Base-by-base conservation (phyloP, 768 basidiomycete genomes). In the Coprinopsis strossmayeri region DNA sequence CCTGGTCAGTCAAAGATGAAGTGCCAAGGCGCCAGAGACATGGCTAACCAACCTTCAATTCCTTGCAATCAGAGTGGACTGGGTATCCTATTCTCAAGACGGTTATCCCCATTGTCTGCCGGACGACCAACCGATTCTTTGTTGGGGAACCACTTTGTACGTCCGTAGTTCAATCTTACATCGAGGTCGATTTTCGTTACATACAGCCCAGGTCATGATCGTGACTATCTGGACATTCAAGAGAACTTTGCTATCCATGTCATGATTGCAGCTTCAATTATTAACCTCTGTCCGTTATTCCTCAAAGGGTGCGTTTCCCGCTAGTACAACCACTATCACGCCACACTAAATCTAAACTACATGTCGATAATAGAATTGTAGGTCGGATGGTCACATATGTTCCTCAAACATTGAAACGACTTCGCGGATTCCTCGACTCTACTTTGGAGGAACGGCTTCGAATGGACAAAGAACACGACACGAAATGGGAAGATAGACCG, bases 141-240 rank as follows among this genome's bases (percentile, higher is more conserved):
- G 70, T 78, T 3, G 77, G 74, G 0, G 55, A 65, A 21, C 71
- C 73, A 1, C 30, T 69, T 1, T 74, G 74, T 72, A 38, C 5
- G 69, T 32, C 27, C 43, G 12, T 9, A 17, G 43, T 7, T 53
- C 46, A 34, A 44, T 21, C 44, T 7, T 23, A 42, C 15, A 2
- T 18, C 42, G 25, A 42, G 0, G 17, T 21, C 3, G 30, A 60
- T 1, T 49, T 69, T 9, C 20, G n/a, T 15, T 32, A 32, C 30
- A 7, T 15, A 32, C 30, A 15, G 9, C 27, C n/a, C 28, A 76
- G 74, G 73, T 47, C 66, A 69, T 3, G 49, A 74, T 42, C 51
- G 57, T 9, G 69, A 64, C 2, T 75, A 69, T 56, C 51, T 62
- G 1, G 47, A 59, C 11, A 48, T 71, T 5, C 62, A 58, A 20